Base-by-base conservation (phyloP, 371 early-diverging fungal species). In the Mortierella sp. region DNA sequence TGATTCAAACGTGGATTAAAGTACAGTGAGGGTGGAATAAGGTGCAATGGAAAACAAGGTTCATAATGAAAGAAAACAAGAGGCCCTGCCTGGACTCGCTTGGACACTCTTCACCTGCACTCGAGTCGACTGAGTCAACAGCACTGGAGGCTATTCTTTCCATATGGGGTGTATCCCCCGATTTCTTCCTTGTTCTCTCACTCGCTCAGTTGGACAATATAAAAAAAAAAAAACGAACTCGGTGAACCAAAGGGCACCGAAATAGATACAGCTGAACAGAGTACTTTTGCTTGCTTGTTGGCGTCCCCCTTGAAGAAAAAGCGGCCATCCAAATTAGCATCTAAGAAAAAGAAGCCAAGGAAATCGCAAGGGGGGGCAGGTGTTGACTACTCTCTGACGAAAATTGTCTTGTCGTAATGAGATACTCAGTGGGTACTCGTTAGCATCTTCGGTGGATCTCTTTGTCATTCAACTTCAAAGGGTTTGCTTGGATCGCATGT, bases 221-320 rank as follows among this genome's bases (percentile, higher is more conserved):
- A 45, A 58, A 42, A 75, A 75, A 75, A 75, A 82, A 82, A 82
- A 82, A 79, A 45, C 26, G 42, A 70, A 83, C 83, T 83, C 83
- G 83, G 83, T 83, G 83, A 54, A 73, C 47, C 44, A 58, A 52
- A 28, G 16, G 54, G n/a, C 72, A 38, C 72, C 74, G 44, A 34
- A 47, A 54, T 34, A 47, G 68, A 68, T 38, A 24, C 42, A 38
- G 21, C 9, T 34, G 68, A 38, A 24, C 19, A 31, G 34, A 60
- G 60, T 28, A 60, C 60, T 28, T 28, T n/a, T 55, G 7, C 24
- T 55, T 55, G 55, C 55, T n/a, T 38, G 42, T 38, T 38, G 42
- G 42, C 5, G 42, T 38, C 42, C 42, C n/a, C 45, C 47, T 52
- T 19, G 55, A 55, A 9, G 11, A 24, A 65, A 42, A 68, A 24